Evolutionary conservation across 2,329 filamentous ascomycete genomes (phyloP).

Genomic region (Ceratocystis harringtonii): DNA sequence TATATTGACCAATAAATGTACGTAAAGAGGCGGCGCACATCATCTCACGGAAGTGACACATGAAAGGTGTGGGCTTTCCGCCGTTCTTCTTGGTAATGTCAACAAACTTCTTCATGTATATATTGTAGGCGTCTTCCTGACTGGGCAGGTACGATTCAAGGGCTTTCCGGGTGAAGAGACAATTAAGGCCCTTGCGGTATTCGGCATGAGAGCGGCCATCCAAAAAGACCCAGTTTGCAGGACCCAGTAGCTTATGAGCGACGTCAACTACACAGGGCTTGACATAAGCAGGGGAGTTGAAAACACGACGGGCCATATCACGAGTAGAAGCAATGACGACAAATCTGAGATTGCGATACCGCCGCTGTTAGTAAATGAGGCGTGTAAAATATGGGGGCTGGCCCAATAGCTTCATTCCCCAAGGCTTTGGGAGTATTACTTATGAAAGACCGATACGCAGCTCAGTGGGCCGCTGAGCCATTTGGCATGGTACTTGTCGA

Average conservation of each 20-base stretch:
- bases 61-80: conserved; percentile 69
- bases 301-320: conserved; percentile 90
- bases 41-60: conserved; percentile 81
- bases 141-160: conserved; percentile 79
- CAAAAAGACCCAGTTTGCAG: conserved; percentile 92
- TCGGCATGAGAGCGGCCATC: conserved; percentile 92
- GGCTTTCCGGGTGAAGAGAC: conserved; percentile 81
- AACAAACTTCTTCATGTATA: conserved; percentile 69
- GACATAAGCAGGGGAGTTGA: conserved; percentile 83
- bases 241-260: conserved; percentile 81
- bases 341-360: conserved; percentile 43
- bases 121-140: conserved; percentile 81
- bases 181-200: conserved; percentile 92
- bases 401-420: too few relatives aligned
- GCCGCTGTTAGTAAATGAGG: not conserved
- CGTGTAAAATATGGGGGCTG: not conserved
- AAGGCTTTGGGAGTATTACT: conserved; percentile 38
- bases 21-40: conserved; percentile 91
- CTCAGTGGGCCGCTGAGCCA: conserved; percentile 84
- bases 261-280: conserved; percentile 95
- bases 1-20: conserved; percentile 95
- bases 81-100: conserved; percentile 55
- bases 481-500: conserved; percentile 79
- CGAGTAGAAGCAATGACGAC: conserved; percentile 92
- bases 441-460: conserved; percentile 98